Conservation (phyloP, 2,329 filamentous ascomycete genomes). For the Colletotrichum sidae region DNA sequence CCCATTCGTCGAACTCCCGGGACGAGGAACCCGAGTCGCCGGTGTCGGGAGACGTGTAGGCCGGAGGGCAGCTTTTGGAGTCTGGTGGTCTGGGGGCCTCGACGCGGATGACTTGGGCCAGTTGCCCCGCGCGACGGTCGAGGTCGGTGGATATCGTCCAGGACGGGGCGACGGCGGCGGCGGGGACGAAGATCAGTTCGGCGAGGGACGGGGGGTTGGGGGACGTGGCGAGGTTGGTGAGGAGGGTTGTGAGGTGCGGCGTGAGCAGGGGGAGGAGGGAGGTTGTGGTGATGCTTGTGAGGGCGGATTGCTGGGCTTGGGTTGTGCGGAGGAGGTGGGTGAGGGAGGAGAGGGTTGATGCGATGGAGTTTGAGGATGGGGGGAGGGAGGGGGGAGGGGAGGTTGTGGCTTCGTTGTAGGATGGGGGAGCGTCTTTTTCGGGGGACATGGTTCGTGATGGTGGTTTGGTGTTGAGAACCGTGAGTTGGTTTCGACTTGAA, state of each 20-base stretch:
- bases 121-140: conserved; percentile 44
- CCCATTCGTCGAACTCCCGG: conserved; percentile 58
- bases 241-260: conserved; percentile 55
- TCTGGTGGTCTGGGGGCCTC: conserved; percentile 7
- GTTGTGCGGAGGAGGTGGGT: conserved; percentile 51
- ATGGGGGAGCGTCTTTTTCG: conserved; percentile 38
- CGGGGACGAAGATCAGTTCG: conserved; percentile 60
- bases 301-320: conserved; percentile 49
- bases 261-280: conserved; percentile 52
- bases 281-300: conserved; percentile 45
- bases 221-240: conserved; percentile 51
- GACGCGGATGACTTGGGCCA: conserved; percentile 49
- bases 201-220: conserved; percentile 48
- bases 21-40: not conserved
- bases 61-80: not conserved
- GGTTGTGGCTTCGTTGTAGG: conserved; percentile 25
- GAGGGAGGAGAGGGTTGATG: conserved; percentile 46
- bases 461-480: not conserved
- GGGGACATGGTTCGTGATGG: conserved; percentile 27
- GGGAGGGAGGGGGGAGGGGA: conserved; percentile 37
- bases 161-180: conserved; percentile 48
- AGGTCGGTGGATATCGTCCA: conserved; percentile 52
- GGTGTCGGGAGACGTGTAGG: too few relatives aligned
- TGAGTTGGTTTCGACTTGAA: not conserved
- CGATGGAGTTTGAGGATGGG: conserved; percentile 42